Evolutionary conservation across 225 moss, liverwort and hornwort genomes (phyloP).

Genomic region (Polytrichum formosum): DNA sequence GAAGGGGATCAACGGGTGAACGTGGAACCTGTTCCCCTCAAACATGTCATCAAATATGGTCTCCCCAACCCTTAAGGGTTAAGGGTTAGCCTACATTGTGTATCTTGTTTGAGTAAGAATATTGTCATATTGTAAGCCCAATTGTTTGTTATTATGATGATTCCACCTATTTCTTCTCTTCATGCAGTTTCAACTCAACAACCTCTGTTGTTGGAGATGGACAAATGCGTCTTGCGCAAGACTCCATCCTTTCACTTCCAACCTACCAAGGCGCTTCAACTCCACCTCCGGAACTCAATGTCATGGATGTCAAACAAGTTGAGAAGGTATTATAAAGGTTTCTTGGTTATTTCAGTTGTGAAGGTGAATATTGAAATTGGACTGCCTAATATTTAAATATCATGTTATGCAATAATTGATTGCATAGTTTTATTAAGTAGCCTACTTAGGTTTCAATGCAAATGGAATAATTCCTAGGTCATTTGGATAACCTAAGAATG

Average conservation of each 20-base stretch:
- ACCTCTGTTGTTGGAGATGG: constrained; percentile 63
- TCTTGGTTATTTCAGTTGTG: too few species aligned
- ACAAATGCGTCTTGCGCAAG: constrained; percentile 58
- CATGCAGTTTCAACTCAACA: constrained; percentile 71
- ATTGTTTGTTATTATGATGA: background rate
- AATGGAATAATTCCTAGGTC: too few species aligned
- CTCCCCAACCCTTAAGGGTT: background rate
- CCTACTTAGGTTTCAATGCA: too few species aligned
- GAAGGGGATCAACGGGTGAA: too few species aligned
- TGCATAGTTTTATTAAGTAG: too few species aligned
- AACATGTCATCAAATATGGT: constrained; percentile 1
- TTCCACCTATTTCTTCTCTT: constrained; percentile 7
- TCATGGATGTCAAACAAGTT: constrained; percentile 38
- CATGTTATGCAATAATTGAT: too few species aligned
- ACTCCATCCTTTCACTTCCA: constrained; percentile 44
- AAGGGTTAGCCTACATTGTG: background rate
- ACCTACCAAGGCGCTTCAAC: constrained; percentile 46
- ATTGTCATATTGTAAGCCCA: background rate
- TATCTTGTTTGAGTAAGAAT: background rate
- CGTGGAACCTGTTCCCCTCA: constrained; percentile 26
- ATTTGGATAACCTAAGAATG: too few species aligned
- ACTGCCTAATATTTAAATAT: too few species aligned
- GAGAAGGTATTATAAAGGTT: constrained; percentile 44
- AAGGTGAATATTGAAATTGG: too few species aligned
- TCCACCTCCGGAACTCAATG: constrained; percentile 49